Evolutionary conservation across 495 filamentous ascomycete genomes (phyloP).

Genomic region (Parachaetomium inaequale): DNA sequence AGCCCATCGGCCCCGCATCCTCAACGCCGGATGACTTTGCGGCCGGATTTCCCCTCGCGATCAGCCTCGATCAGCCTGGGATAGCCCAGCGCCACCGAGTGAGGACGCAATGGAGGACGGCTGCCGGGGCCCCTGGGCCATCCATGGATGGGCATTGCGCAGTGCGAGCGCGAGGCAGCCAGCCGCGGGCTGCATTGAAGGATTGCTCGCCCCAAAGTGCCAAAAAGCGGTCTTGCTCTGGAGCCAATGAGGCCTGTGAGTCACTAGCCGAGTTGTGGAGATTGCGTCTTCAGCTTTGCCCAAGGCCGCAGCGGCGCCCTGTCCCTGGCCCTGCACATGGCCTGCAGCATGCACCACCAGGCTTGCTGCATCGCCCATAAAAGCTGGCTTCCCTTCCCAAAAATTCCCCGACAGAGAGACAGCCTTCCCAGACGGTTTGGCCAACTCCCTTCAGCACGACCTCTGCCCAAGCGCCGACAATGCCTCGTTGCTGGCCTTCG

Average conservation of each 20-base stretch:
- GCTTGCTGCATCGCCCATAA: neutral
- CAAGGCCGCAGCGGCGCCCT: conserved; percentile 6
- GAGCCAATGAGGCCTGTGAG: conserved; percentile 20
- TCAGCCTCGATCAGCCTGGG: neutral
- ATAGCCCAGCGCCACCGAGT: neutral
- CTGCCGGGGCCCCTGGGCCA: neutral
- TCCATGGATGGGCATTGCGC: too few relatives aligned
- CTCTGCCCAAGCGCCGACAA: conserved; percentile 3
- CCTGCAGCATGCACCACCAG: neutral
- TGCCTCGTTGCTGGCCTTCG: conserved; percentile 24
- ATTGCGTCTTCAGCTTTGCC: conserved; percentile 7
- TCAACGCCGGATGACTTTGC: neutral
- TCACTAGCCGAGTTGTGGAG: conserved; percentile 23
- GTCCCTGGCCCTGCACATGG: neutral
- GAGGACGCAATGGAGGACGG: neutral
- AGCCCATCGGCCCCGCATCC: neutral
- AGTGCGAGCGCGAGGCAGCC: conserved; percentile 1
- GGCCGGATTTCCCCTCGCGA: neutral
- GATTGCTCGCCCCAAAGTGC: neutral
- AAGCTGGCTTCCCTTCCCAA: neutral
- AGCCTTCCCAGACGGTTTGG: neutral
- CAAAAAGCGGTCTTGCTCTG: neutral
- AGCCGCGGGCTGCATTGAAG: conserved; percentile 15
- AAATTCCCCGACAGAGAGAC: neutral
- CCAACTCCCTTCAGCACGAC: neutral